These are phyloP conservation scores for Kwoniella shivajii DNA, from an alignment of 1,284 basidiomycete genomes.

Conservation along the genomic window DNA sequence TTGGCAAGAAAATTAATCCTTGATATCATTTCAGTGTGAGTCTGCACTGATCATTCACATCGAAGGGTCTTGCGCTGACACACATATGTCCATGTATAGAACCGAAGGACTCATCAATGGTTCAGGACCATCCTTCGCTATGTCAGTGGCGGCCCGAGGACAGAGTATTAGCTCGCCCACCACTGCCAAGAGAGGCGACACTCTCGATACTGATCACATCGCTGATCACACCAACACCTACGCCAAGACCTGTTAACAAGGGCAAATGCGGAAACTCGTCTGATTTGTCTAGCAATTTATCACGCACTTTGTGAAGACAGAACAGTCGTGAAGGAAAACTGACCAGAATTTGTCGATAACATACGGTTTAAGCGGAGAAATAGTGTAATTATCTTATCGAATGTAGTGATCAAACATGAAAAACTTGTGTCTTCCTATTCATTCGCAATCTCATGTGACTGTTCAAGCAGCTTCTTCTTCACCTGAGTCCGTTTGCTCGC, in stretches of 20 bases:
- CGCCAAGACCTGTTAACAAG: conserved; percentile 31
- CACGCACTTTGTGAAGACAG: too few relatives aligned
- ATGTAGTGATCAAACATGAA: too few relatives aligned
- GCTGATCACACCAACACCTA: conserved; percentile 32
- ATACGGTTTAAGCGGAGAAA: too few relatives aligned
- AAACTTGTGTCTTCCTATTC: too few relatives aligned
- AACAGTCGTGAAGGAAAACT: too few relatives aligned
- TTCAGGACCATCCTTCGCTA: conserved; percentile 35
- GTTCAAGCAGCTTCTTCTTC: too few relatives aligned
- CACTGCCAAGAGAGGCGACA: conserved; percentile 14
- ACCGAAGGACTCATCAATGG: conserved; percentile 38
- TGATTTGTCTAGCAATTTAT: too few relatives aligned
- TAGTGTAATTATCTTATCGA: too few relatives aligned
- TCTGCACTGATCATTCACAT: neutral
- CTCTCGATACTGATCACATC: conserved; percentile 27
- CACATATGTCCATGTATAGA: conserved; percentile 9
- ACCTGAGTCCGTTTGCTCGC: too few relatives aligned
- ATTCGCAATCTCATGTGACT: too few relatives aligned
- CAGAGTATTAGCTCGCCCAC: conserved; percentile 3
- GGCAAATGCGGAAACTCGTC: too few relatives aligned
- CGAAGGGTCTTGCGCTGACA: neutral
- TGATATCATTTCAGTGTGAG: conserved; percentile 46
- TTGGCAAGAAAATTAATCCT: conserved; percentile 41
- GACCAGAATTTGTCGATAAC: too few relatives aligned
- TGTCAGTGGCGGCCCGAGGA: conserved; percentile 22